Conservation (phyloP, 1,284 basidiomycete genomes). For the Trametes polyzona region DNA sequence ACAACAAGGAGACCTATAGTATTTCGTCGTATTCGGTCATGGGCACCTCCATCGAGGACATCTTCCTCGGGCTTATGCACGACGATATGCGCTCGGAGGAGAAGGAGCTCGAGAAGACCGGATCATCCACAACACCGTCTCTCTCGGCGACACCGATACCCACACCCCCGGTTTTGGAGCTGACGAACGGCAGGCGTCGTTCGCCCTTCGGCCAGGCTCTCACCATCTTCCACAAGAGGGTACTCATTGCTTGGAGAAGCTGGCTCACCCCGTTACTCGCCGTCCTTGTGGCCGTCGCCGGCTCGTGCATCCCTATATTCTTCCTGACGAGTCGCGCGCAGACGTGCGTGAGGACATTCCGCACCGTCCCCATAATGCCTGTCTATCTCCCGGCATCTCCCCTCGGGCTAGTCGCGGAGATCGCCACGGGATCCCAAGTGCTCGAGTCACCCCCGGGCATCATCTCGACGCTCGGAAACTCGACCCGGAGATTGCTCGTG, state of each 20-base stretch:
- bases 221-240: constrained; percentile 76
- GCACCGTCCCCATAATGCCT: constrained; percentile 41
- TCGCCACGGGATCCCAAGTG: constrained; percentile 31
- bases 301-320: constrained; percentile 65
- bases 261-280: constrained; percentile 71
- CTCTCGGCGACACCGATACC: constrained; percentile 17
- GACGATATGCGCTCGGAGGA: constrained; percentile 39
- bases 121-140: constrained; percentile 18
- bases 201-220: constrained; percentile 61
- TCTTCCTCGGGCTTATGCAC: constrained; percentile 76
- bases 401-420: constrained; percentile 30
- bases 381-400: constrained; percentile 54
- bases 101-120: constrained; percentile 21
- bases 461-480: constrained; percentile 45
- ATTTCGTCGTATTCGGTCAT: constrained; percentile 67
- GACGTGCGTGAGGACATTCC: constrained; percentile 50
- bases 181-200: constrained; percentile 54
- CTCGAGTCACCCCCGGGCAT: constrained; percentile 53
- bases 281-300: constrained; percentile 64
- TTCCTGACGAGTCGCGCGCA: constrained; percentile 58
- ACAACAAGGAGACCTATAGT: constrained; percentile 40
- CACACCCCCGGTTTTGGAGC: constrained; percentile 34
- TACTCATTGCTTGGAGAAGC: constrained; percentile 64
- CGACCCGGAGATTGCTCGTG: constrained; percentile 37
- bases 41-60: constrained; percentile 78